Percentiles rank a stretch among this genome's conserved stretches.
Evolutionary conservation across 1,284 basidiomycete species (phyloP).

Genomic region (Caloboletus firmus): DNA sequence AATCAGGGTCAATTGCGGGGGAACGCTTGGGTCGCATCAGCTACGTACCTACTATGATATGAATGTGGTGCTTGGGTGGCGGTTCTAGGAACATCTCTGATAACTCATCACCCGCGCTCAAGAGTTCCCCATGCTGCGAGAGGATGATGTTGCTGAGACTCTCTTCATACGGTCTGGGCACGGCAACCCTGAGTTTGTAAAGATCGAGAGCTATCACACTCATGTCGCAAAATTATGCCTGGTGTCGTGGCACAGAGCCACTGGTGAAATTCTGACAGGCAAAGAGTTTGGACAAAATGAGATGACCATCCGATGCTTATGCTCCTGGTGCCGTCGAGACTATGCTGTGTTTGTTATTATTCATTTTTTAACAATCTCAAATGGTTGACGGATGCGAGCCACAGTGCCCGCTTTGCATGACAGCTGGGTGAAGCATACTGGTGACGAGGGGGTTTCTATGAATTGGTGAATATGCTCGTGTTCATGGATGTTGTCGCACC

Average conservation of each 20-base stretch:
- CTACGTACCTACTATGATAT: too few species aligned
- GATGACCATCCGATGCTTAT: neutral
- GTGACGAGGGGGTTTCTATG: neutral
- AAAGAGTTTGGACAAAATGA: neutral
- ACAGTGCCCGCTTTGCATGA: neutral
- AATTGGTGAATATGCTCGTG: neutral
- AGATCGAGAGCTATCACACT: too few species aligned
- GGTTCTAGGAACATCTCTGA: too few species aligned
- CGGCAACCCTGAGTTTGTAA: too few species aligned
- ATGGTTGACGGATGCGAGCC: neutral
- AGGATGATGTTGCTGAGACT: too few species aligned
- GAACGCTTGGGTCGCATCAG: too few species aligned
- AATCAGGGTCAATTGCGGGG: too few species aligned
- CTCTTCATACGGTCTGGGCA: too few species aligned
- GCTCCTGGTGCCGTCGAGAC: neutral
- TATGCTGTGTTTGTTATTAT: neutral
- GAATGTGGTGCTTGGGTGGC: too few species aligned
- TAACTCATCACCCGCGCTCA: too few species aligned
- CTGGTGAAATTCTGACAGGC: neutral
- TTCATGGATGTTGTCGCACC: neutral
- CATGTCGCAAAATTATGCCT: conserved; percentile 9
- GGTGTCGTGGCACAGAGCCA: neutral
- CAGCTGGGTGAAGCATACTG: neutral
- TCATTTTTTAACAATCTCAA: neutral
- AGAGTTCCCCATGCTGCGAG: too few species aligned